Conservation (phyloP, 2,329 filamentous ascomycete species). For the Cladosporium sp. region DNA sequence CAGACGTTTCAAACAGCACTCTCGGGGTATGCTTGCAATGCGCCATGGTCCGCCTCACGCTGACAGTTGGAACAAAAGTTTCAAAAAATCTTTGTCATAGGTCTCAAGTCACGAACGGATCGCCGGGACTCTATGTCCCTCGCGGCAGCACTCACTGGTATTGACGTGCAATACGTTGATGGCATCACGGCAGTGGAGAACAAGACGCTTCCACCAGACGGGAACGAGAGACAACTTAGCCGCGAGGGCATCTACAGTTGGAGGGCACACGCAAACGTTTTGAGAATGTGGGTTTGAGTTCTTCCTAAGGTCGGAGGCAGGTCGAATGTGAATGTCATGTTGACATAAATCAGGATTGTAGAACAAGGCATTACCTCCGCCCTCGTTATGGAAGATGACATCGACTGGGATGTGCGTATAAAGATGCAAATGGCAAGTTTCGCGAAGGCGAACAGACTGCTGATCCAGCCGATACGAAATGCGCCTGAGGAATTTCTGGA, state of each 20-base stretch:
- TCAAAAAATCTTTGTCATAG: conserved; percentile 56
- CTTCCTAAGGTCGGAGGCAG: too few species aligned
- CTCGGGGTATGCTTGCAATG: too few species aligned
- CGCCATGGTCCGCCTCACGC: too few species aligned
- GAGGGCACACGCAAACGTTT: conserved; percentile 34
- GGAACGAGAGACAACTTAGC: conserved; percentile 31
- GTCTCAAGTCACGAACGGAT: conserved; percentile 54
- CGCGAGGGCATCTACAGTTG: conserved; percentile 27
- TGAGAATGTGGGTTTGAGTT: conserved; percentile 24
- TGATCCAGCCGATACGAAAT: conserved; percentile 36
- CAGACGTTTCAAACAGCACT: too few species aligned
- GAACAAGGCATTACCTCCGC: conserved; percentile 42
- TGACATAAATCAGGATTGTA: conserved; percentile 39
- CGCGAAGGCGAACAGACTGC: conserved; percentile 42
- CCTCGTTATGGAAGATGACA: conserved; percentile 49
- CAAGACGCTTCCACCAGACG: conserved; percentile 39
- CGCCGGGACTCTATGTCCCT: conserved; percentile 54
- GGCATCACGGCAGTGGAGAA: conserved; percentile 45
- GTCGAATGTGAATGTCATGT: too few species aligned
- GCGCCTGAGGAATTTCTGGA: conserved; percentile 26
- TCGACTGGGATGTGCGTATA: conserved; percentile 50
- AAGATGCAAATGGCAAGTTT: conserved; percentile 42
- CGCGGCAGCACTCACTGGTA: conserved; percentile 49
- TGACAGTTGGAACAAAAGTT: conserved; percentile 41
- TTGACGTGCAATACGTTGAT: conserved; percentile 51